phyloP scores from a whole-genome alignment of 495 filamentous ascomycete species.

The Barbatosphaeria neglecta region DNA sequence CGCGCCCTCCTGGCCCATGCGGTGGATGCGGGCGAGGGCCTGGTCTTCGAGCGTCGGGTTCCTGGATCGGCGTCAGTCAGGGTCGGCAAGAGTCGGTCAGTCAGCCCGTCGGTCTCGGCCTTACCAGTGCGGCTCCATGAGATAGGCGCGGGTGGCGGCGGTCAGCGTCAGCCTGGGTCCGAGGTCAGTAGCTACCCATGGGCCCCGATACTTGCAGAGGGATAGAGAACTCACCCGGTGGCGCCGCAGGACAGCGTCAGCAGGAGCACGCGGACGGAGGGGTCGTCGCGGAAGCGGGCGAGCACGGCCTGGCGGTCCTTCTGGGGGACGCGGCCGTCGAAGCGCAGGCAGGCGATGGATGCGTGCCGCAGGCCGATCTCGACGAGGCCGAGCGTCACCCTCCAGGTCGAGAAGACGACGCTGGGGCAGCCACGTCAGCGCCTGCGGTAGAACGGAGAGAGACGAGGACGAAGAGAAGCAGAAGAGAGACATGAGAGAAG shows the following conservation, averaged over 20 bases:
- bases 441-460: background rate
- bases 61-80: constrained; percentile 13
- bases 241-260: constrained; percentile 31
- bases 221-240: constrained; percentile 18
- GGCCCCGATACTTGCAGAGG: background rate
- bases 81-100: no score
- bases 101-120: background rate
- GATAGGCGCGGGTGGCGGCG: constrained; percentile 24
- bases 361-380: constrained; percentile 19
- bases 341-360: constrained; percentile 17
- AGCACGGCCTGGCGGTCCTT: constrained; percentile 22
- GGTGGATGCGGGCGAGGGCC: constrained; percentile 24
- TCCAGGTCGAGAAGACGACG: constrained; percentile 36
- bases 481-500: background rate
- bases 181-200: background rate
- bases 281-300: constrained; percentile 17
- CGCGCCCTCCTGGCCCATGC: constrained; percentile 25
- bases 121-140: constrained; percentile 30
- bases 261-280: constrained; percentile 17
- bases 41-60: constrained; percentile 33
- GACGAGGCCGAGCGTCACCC: constrained; percentile 29
- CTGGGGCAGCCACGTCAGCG: constrained; percentile 6
- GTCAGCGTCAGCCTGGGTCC: constrained; percentile 22
- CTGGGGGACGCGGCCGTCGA: constrained; percentile 32
- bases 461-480: background rate